A percentile compares a stretch with the other conserved stretches of the same genome.
Conservation (phyloP, 2,329 filamentous ascomycete genomes). For the Myriosclerotinia curreyana region DNA sequence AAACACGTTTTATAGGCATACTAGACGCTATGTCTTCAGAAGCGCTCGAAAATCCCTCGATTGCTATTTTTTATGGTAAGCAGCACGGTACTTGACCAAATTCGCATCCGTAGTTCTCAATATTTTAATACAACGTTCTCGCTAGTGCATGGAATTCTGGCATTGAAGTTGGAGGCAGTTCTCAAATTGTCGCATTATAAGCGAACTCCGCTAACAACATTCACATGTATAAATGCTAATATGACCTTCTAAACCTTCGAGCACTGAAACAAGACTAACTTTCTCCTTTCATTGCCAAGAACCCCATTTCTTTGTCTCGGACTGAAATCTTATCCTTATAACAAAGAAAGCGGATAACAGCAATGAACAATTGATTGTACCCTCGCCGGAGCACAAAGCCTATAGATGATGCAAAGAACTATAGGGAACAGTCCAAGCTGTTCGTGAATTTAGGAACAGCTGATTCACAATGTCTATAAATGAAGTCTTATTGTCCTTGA, state of each 20-base stretch:
- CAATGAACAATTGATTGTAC: background rate
- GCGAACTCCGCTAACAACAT: background rate
- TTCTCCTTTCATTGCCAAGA: background rate
- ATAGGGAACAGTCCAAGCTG: background rate
- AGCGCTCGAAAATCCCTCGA: background rate
- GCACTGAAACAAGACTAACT: background rate
- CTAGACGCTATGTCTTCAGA: background rate
- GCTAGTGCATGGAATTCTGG: background rate
- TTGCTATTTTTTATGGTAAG: background rate
- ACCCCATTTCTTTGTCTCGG: background rate
- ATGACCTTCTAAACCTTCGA: background rate
- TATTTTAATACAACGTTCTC: background rate
- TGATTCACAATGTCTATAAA: background rate
- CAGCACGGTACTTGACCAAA: background rate
- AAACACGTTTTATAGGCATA: background rate
- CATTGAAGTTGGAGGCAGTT: background rate
- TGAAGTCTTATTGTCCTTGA: background rate
- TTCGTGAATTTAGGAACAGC: constrained; percentile 4
- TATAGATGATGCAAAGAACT: background rate
- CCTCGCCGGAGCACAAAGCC: background rate
- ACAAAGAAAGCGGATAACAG: background rate
- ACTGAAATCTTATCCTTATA: background rate
- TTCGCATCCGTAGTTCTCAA: background rate
- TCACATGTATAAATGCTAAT: background rate
- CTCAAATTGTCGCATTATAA: background rate